Evolutionary conservation across 345 rosid genomes (phyloP).

Genomic region (Gossypium arboreum): DNA sequence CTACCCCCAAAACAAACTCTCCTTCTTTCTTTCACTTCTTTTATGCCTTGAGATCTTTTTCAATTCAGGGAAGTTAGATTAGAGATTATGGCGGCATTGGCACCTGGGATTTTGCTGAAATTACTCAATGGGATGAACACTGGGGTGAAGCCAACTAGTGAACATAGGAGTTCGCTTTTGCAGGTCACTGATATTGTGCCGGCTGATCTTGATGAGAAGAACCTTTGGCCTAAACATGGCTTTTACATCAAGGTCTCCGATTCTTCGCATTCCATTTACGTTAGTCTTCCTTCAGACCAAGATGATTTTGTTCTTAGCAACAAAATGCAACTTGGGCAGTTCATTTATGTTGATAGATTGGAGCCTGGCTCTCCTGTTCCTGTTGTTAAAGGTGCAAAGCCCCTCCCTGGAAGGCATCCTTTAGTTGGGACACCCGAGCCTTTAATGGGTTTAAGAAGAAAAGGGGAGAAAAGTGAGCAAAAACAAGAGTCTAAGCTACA

Average conservation of each 20-base stretch:
- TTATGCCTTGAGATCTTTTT: background rate
- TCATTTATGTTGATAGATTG: slow-evolving; percentile 72
- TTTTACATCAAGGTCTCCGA: slow-evolving; percentile 92
- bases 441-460: slow-evolving; percentile 58
- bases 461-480: slow-evolving; percentile 38
- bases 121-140: slow-evolving; percentile 82
- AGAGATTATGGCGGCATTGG: slow-evolving; percentile 62
- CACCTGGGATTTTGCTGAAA: slow-evolving; percentile 75
- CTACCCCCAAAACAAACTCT: background rate
- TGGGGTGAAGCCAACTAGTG: slow-evolving; percentile 78
- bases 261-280: slow-evolving; percentile 88
- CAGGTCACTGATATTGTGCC: slow-evolving; percentile 97
- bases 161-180: slow-evolving; percentile 80
- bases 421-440: slow-evolving; percentile 87
- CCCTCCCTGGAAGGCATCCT: slow-evolving; percentile 91
- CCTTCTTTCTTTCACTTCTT: background rate
- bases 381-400: slow-evolving; percentile 49
- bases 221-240: slow-evolving; percentile 83
- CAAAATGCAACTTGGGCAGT: slow-evolving; percentile 94
- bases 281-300: slow-evolving; percentile 78
- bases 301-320: slow-evolving; percentile 78
- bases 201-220: slow-evolving; percentile 87
- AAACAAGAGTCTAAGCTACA: slow-evolving; percentile 37
- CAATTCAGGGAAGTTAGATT: background rate
- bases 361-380: slow-evolving; percentile 97